phyloP scores from a whole-genome alignment of 2,329 filamentous ascomycete species.

The Alternaria arborescens region DNA sequence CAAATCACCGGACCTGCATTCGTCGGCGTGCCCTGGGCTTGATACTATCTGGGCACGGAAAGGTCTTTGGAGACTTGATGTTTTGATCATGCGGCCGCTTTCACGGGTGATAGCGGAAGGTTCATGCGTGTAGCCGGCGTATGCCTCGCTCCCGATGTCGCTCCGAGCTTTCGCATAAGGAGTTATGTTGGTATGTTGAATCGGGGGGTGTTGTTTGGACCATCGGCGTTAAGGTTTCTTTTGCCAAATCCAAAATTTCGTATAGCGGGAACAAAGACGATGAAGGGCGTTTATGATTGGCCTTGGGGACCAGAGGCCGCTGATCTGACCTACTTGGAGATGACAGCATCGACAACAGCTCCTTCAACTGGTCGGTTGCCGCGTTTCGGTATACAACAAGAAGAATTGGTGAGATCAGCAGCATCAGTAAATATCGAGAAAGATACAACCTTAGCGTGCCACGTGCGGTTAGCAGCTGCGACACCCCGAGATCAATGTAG shows the following conservation, averaged over 20 bases:
- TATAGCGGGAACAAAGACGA: neutral
- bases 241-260: neutral
- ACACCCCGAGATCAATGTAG: neutral
- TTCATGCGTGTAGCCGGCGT: slow-evolving; percentile 2
- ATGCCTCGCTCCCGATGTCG: neutral
- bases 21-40: neutral
- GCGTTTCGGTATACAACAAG: neutral
- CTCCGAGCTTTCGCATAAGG: neutral
- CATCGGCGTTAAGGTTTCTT: neutral
- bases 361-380: neutral
- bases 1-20: neutral
- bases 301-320: neutral
- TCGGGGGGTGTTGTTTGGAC: neutral
- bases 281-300: neutral
- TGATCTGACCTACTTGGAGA: neutral
- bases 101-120: neutral
- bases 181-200: neutral
- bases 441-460: neutral
- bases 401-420: neutral
- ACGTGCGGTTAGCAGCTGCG: neutral
- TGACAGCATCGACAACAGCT: neutral
- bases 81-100: neutral
- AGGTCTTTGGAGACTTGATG: neutral
- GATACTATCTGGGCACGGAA: neutral
- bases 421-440: neutral